A percentile compares a stretch with the other conserved stretches of the same genome.
These are phyloP conservation scores for Barbarea vulgaris DNA, from an alignment of 345 rosid species.

Conservation along the genomic window DNA sequence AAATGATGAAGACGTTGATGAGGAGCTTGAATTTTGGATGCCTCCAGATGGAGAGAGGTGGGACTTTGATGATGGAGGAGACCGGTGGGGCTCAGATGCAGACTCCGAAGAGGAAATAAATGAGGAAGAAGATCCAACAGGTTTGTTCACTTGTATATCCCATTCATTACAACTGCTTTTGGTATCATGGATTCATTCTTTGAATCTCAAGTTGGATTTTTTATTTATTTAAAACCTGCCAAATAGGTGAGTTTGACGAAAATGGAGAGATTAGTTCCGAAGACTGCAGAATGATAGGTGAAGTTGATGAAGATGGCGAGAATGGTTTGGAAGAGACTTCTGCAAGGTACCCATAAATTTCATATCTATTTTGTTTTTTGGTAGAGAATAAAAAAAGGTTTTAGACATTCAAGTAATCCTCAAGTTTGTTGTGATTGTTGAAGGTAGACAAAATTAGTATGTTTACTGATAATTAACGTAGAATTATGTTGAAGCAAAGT, in stretches of 20 bases:
- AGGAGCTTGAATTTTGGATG: slow-evolving; percentile 82
- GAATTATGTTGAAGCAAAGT: neutral
- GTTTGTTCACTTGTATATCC: slow-evolving; percentile 43
- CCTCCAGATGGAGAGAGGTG: slow-evolving; percentile 80
- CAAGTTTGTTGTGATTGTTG: neutral
- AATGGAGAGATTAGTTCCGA: slow-evolving; percentile 14
- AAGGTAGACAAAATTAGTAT: slow-evolving; percentile 7
- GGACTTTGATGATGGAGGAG: slow-evolving; percentile 45
- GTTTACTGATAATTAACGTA: neutral
- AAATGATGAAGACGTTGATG: slow-evolving; percentile 41
- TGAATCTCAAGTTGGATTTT: slow-evolving; percentile 2
- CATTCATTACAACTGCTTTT: slow-evolving; percentile 8
- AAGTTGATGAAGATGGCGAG: slow-evolving; percentile 33
- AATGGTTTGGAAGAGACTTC: slow-evolving; percentile 15
- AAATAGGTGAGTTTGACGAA: slow-evolving; percentile 34
- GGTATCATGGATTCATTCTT: neutral
- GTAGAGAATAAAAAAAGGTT: neutral
- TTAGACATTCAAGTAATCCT: neutral
- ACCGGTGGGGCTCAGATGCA: slow-evolving; percentile 64
- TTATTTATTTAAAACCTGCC: neutral
- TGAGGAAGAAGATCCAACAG: slow-evolving; percentile 56
- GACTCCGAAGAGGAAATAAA: slow-evolving; percentile 58
- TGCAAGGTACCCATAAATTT: slow-evolving; percentile 27
- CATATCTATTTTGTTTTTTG: neutral
- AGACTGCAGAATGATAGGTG: slow-evolving; percentile 25